Evolutionary conservation across 176 grass and related monocot genomes (phyloP).

Genomic region (Oryza meridionalis): DNA sequence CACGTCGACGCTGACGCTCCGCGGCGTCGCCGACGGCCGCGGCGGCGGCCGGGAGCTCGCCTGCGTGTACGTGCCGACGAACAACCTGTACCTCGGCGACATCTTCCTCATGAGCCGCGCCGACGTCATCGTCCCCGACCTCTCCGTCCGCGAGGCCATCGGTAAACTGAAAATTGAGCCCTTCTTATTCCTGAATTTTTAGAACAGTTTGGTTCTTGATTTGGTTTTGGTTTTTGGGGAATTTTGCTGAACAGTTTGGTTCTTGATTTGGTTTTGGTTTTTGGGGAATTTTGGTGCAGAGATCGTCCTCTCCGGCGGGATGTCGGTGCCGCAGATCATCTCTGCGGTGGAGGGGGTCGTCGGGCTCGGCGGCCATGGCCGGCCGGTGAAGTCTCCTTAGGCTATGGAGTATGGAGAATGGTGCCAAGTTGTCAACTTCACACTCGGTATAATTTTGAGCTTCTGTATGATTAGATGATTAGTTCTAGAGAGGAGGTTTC

Average conservation of each 20-base stretch:
- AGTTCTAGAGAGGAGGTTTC: background rate
- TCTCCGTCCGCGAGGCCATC: conserved; percentile 78
- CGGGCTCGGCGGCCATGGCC: conserved; percentile 33
- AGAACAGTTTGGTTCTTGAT: background rate
- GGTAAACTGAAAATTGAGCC: conserved; percentile 33
- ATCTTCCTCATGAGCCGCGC: conserved; percentile 61
- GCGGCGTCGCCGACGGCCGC: background rate
- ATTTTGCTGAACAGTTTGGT: background rate
- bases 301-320: conserved; percentile 79
- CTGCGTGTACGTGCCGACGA: conserved; percentile 79
- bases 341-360: conserved; percentile 45
- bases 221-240: background rate
- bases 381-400: conserved; percentile 21
- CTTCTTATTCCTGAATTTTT: background rate
- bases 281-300: conserved; percentile 26
- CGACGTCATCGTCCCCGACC: conserved; percentile 67
- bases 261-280: background rate
- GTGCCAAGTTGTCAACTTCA: background rate
- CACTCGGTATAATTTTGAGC: background rate
- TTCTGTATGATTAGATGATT: background rate
- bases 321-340: conserved; percentile 64
- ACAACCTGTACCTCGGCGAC: conserved; percentile 81
- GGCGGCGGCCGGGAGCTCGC: conserved; percentile 57
- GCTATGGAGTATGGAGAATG: background rate
- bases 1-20: conserved; percentile 67